These are phyloP conservation scores for Parastagonospora avenae DNA, from an alignment of 2,329 filamentous ascomycete species.

Conservation along the genomic window DNA sequence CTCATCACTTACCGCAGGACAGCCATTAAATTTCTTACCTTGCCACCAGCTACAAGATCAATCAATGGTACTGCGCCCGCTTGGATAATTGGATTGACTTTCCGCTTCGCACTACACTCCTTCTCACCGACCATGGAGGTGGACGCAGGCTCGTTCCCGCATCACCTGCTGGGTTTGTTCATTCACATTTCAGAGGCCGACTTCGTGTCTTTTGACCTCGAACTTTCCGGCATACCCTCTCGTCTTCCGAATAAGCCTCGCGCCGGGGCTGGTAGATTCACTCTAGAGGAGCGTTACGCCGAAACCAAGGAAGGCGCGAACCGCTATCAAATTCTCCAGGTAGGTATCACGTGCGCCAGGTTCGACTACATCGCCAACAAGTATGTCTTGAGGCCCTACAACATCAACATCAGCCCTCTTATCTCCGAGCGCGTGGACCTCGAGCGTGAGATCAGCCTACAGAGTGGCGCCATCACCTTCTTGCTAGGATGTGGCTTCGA, in stretches of 20 bases:
- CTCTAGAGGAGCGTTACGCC: constrained; percentile 64
- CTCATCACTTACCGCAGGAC: constrained; percentile 13
- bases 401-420: constrained; percentile 66
- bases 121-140: constrained; percentile 59
- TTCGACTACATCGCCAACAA: constrained; percentile 55
- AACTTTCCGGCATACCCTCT: constrained; percentile 66
- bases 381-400: constrained; percentile 68
- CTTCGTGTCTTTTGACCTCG: constrained; percentile 69
- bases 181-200: constrained; percentile 62
- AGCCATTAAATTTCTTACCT: not conserved
- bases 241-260: constrained; percentile 46
- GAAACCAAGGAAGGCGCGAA: constrained; percentile 66
- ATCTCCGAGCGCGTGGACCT: constrained; percentile 60
- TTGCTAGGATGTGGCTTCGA: constrained; percentile 63
- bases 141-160: constrained; percentile 55
- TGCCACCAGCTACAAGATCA: too few species aligned
- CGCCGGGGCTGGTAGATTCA: constrained; percentile 47
- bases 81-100: too few species aligned
- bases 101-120: not conserved
- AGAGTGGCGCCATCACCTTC: constrained; percentile 66
- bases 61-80: too few species aligned
- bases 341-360: constrained; percentile 69
- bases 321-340: constrained; percentile 67
- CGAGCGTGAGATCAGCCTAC: constrained; percentile 64
- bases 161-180: constrained; percentile 61